Base-by-base conservation (phyloP, 2,329 filamentous ascomycete genomes). In the Macrophomina pseudophaseolina region DNA sequence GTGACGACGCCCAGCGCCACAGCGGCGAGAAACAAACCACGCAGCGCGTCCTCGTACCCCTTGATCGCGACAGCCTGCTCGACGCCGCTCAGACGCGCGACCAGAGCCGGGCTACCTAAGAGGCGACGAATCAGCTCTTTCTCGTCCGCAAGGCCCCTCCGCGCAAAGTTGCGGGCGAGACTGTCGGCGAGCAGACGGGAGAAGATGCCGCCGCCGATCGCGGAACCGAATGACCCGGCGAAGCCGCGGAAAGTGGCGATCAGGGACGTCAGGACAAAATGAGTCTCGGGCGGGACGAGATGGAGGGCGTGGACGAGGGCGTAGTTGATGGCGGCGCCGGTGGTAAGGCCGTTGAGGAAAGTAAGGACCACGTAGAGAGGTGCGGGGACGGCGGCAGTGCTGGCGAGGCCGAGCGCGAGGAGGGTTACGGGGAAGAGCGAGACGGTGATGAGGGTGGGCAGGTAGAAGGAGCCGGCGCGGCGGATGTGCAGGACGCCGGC, bases 231-330 rank as follows among this genome's bases (percentile, higher is more conserved):
- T 62, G 88, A 91, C 14, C 91, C 91, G 0, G 91, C 91, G 69
- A 95, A 94, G 5, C 91, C 91, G 4, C 93, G 86, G 78, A 94
- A 94, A 0, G 92, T 96, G 33, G 90, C 87, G 4, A 94, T 79
- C 49, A 97, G 81, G 12, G 91, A 90, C 0, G 90, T 92, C 3
- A 90, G 87, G 59, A 95, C 87, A 72, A 91, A 93, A 72, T 94
- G 91, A 0, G 88, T 87, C 6, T 86, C 83, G 0, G 86, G 82
- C 0, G 82, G 81, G 0, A 90, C 91, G 5, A 94, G 82, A 74
- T 95, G 91, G 4, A 96, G 83, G 5, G 94, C 77, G 72, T 96
- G 93, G 0, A 92, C 91, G 2, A 96, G 84, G 0, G 90, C 91
- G 78, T 96, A 96, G 77, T 94, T 95, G 66, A 94, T 80, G 5